Evolutionary conservation across 1,139 yeast genomes (phyloP).

Genomic region (Suhomyces bolitotheri): DNA sequence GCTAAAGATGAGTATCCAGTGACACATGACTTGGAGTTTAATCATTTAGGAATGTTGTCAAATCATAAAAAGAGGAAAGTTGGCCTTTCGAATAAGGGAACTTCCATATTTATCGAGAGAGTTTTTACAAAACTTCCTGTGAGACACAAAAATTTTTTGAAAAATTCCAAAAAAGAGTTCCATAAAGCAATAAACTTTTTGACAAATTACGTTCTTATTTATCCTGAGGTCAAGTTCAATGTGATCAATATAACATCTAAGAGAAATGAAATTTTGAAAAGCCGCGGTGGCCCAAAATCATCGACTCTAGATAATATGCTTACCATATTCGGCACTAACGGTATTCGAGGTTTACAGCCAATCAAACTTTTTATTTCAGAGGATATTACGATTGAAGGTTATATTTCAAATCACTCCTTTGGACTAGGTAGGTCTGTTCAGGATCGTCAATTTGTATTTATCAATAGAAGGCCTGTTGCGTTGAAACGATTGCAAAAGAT

Average conservation of each 20-base stretch:
- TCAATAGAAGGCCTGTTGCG: slow-evolving; percentile 75
- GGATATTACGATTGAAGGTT: slow-evolving; percentile 50
- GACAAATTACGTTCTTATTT: slow-evolving; percentile 68
- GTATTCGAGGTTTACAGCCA: slow-evolving; percentile 56
- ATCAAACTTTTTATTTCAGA: slow-evolving; percentile 33
- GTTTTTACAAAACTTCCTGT: slow-evolving; percentile 73
- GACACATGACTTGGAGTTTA: slow-evolving; percentile 56
- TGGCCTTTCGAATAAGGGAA: slow-evolving; percentile 47
- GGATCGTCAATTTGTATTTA: slow-evolving; percentile 73
- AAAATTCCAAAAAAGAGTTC: slow-evolving; percentile 71
- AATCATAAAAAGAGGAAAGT: slow-evolving; percentile 40
- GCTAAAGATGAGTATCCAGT: slow-evolving; percentile 51
- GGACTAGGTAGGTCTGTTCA: slow-evolving; percentile 65
- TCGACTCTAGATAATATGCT: slow-evolving; percentile 53
- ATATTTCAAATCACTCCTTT: slow-evolving; percentile 70
- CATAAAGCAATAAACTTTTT: slow-evolving; percentile 60
- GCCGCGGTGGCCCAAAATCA: slow-evolving; percentile 45
- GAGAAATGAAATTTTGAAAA: slow-evolving; percentile 49
- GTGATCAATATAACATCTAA: slow-evolving; percentile 56
- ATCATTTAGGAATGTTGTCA: slow-evolving; percentile 50
- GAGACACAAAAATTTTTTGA: slow-evolving; percentile 66
- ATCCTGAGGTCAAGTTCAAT: slow-evolving; percentile 55
- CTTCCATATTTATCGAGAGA: slow-evolving; percentile 51
- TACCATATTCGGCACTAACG: slow-evolving; percentile 68
- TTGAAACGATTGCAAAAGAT: slow-evolving; percentile 57